Evolutionary conservation across 164 flowering plant species (phyloP), one percentile per base, ranked within the genome.

Genomic region (Brasenia schreberi): DNA sequence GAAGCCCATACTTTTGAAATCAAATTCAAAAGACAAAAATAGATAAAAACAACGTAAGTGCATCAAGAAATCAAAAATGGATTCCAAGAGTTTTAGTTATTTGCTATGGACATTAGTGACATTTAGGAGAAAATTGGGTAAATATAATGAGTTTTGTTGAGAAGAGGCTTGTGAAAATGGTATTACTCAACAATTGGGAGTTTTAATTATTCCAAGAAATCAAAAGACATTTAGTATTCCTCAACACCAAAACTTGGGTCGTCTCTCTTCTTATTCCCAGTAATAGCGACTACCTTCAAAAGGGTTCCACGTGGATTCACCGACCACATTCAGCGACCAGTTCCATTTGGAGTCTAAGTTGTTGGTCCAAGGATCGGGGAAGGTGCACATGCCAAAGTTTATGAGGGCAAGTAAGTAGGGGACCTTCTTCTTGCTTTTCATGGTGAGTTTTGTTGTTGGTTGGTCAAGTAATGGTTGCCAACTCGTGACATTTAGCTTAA

Each of bases 371-470:
- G 80, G 76, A 89, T 93, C 75, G 96, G 97, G 43, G 97, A 90
- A 69, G 96, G 98, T 60, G 97, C 95, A 73, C 97, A 93, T 80
- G 97, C 95, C 73, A 93, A 93, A 81, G 98, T 90, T 5, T 90
- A 90, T 42, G 91, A 93, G 74, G 98, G 97, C 72, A 90, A 90
- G 98, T 93, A 84, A 88, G 98, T 87, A 44, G 45, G 59, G 53
- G 53, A 67, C 44, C 61, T 18, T 65, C 59, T 14, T 6, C 42
- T 19, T 65, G 18, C 5, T 43, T 66, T 43, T 61, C 1, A 5
- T 60, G 17, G 5, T 12, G 5, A 18, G 5, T 52, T n/a, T 65
- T 3, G 5, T 42, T 7, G 63, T 12, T 18, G 60, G 16, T 4
- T 58, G 18, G 3, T 14, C 17, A 18, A 58, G 60, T 23, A 12